These are phyloP conservation scores for Amaranthus cruentus DNA, from an alignment of 148 eudicot genomes.

Conservation along the genomic window DNA sequence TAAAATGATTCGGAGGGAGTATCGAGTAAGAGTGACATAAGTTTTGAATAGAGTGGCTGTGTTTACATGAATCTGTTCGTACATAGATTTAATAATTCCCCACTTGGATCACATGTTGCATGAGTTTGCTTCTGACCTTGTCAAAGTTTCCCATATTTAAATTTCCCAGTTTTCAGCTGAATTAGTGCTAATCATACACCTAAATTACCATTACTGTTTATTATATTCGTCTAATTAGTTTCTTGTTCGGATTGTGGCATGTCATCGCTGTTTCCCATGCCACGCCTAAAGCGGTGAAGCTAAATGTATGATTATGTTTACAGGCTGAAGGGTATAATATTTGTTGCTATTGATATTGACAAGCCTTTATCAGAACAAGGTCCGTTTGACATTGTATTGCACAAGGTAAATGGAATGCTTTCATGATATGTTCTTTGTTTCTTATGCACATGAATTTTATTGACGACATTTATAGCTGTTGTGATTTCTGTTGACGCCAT, in stretches of 20 bases:
- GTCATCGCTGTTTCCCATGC: background rate
- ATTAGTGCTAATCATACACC: background rate
- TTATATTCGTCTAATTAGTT: background rate
- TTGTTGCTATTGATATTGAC: conserved; percentile 78
- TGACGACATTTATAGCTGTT: background rate
- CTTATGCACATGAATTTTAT: too few species aligned
- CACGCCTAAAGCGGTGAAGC: background rate
- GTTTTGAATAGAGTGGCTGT: background rate
- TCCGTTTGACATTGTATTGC: conserved; percentile 87
- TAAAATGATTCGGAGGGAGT: too few species aligned
- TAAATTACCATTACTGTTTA: background rate
- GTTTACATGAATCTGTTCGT: background rate
- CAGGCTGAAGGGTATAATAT: conserved; percentile 86
- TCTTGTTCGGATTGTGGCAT: background rate
- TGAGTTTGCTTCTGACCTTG: background rate
- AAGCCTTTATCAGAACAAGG: conserved; percentile 90
- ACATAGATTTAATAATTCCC: background rate
- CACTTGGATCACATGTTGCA: conserved; percentile 1
- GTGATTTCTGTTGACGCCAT: background rate
- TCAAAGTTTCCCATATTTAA: background rate
- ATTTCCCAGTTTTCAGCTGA: background rate
- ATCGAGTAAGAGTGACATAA: background rate
- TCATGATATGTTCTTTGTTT: background rate
- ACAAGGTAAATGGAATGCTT: conserved; percentile 50
- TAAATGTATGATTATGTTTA: conserved; percentile 1